Evolutionary conservation across 192 early-diverging fungal species (phyloP).

Genomic region (Entomortierella lignicola): DNA sequence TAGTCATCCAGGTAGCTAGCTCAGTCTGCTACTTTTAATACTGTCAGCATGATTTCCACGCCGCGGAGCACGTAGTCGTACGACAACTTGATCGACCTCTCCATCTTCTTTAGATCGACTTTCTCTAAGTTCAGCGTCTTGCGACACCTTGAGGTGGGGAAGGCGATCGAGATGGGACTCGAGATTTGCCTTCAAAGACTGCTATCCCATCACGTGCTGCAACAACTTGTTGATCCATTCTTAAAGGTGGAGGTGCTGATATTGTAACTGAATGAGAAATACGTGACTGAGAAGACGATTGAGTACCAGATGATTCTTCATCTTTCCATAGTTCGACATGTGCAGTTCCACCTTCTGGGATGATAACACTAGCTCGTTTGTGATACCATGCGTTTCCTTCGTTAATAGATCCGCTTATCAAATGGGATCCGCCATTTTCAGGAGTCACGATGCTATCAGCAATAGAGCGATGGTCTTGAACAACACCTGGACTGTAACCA

Average conservation of each 20-base stretch:
- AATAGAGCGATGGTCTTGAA: conserved; percentile 7
- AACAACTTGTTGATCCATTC: not conserved
- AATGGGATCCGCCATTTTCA: not conserved
- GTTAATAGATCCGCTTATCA: conserved; percentile 5
- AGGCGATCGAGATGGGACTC: not conserved
- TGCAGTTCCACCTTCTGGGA: conserved; percentile 25
- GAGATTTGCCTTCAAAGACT: conserved; percentile 52
- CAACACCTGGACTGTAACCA: not conserved
- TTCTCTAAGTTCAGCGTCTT: no score
- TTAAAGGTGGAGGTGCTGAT: not conserved
- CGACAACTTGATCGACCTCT: conserved; percentile 11
- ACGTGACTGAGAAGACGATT: conserved; percentile 10
- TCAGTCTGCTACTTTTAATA: conserved; percentile 13
- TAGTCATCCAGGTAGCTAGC: conserved; percentile 46
- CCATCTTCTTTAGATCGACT: not conserved
- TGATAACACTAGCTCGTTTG: conserved; percentile 28
- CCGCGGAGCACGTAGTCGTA: conserved; percentile 8
- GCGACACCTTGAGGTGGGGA: not conserved
- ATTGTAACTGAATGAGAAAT: not conserved
- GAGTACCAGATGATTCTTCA: conserved; percentile 4
- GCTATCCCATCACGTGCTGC: conserved; percentile 53
- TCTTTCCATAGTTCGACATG: conserved; percentile 34
- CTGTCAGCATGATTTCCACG: conserved; percentile 14
- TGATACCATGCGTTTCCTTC: conserved; percentile 43
- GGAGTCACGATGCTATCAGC: conserved; percentile 4